phyloP scores from a whole-genome alignment of 2,329 filamentous ascomycete genomes.

The Rhynchosporium graminicola region DNA sequence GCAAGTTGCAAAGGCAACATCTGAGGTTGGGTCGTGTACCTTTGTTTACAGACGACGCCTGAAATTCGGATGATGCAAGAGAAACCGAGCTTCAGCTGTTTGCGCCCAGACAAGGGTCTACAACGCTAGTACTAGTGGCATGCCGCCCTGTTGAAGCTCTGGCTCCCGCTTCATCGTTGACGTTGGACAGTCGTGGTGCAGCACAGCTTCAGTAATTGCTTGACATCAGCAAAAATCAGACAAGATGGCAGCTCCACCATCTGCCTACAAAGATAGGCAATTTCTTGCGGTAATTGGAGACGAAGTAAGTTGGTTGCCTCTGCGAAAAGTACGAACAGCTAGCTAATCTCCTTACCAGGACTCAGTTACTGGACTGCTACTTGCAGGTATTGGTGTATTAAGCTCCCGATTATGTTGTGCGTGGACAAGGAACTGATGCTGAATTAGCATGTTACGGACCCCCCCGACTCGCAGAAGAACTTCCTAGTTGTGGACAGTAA shows the following conservation, averaged over 20 bases:
- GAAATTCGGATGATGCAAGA: slow-evolving; percentile 12
- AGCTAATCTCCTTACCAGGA: slow-evolving; percentile 57
- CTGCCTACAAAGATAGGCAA: slow-evolving; percentile 79
- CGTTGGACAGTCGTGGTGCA: slow-evolving; percentile 4
- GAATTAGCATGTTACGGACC: slow-evolving; percentile 80
- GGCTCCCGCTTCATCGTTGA: not conserved
- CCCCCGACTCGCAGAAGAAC: slow-evolving; percentile 91
- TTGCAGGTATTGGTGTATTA: slow-evolving; percentile 90
- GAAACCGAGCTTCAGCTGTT: not conserved
- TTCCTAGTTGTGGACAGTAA: slow-evolving; percentile 95
- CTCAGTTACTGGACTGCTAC: slow-evolving; percentile 91
- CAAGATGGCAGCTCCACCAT: slow-evolving; percentile 59
- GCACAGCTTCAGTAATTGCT: not conserved
- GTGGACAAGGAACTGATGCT: slow-evolving; percentile 22
- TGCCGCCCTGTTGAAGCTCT: slow-evolving; percentile 20
- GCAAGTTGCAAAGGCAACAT: slow-evolving; percentile 4
- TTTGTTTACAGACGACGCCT: slow-evolving; percentile 30
- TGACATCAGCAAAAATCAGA: slow-evolving; percentile 15
- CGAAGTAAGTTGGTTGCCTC: slow-evolving; percentile 61
- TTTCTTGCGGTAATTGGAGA: slow-evolving; percentile 98
- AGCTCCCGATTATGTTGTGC: slow-evolving; percentile 56
- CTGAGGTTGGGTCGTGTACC: slow-evolving; percentile 14
- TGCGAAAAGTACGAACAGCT: not conserved
- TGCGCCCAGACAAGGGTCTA: slow-evolving; percentile 16
- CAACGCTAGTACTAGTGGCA: slow-evolving; percentile 22